phyloP scores from a whole-genome alignment of 768 basidiomycete genomes.

The Russula earlei region DNA sequence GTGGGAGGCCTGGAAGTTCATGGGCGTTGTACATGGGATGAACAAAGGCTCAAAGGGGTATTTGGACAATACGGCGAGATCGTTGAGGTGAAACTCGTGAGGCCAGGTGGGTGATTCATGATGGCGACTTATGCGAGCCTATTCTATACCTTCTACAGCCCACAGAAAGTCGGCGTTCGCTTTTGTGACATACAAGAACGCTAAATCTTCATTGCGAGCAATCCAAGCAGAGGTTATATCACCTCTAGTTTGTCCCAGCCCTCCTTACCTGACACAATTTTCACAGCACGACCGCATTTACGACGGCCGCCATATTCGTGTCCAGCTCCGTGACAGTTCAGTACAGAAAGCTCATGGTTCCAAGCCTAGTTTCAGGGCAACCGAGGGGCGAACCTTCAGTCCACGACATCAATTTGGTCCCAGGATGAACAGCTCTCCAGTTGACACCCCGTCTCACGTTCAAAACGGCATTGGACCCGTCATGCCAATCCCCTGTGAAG shows the following conservation, averaged over 20 bases:
- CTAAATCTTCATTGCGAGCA: constrained; percentile 56
- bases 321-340: constrained; percentile 64
- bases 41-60: constrained; percentile 45
- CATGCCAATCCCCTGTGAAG: not conserved
- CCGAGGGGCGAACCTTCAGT: constrained; percentile 7
- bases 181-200: constrained; percentile 62
- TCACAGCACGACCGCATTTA: constrained; percentile 62
- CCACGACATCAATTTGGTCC: constrained; percentile 8
- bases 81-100: constrained; percentile 54
- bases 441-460: not conserved
- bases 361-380: constrained; percentile 24
- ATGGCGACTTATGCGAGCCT: not conserved
- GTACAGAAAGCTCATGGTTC: constrained; percentile 29
- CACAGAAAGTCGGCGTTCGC: constrained; percentile 66
- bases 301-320: constrained; percentile 63
- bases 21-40: constrained; percentile 59
- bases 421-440: not conserved
- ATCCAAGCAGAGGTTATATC: constrained; percentile 49
- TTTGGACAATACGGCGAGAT: constrained; percentile 60
- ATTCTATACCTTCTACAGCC: constrained; percentile 30
- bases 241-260: not conserved
- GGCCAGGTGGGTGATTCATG: constrained; percentile 42
- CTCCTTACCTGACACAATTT: constrained; percentile 7
- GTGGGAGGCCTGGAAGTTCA: constrained; percentile 66
- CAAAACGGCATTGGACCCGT: not conserved